Conservation (phyloP, 768 basidiomycete genomes). For the Termitomyces sp. region DNA sequence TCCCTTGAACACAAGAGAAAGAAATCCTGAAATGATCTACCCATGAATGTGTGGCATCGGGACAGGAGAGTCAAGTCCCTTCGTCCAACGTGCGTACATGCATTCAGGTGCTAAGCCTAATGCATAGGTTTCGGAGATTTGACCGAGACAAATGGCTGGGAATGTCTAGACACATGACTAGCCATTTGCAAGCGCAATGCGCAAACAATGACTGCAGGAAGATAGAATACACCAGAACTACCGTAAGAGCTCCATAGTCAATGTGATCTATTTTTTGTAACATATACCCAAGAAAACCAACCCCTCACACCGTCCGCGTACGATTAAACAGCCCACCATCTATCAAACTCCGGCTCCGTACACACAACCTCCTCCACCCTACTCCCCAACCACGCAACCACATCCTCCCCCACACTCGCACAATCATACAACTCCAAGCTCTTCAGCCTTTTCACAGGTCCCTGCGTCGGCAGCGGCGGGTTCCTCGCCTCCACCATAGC, state of each 20-base stretch:
- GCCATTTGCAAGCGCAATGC: not conserved
- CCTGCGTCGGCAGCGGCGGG: conserved; percentile 29
- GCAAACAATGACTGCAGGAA: not conserved
- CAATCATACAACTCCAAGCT: conserved; percentile 65
- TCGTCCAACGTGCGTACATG: too few relatives aligned
- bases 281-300: not conserved
- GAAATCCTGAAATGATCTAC: too few relatives aligned
- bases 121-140: too few relatives aligned
- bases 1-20: too few relatives aligned
- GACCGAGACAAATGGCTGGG: too few relatives aligned
- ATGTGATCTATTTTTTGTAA: not conserved
- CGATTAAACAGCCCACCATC: conserved; percentile 16
- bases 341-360: conserved; percentile 50
- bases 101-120: too few relatives aligned
- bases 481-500: conserved; percentile 70
- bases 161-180: too few relatives aligned
- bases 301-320: not conserved
- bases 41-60: too few relatives aligned
- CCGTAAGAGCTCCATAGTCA: not conserved
- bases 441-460: conserved; percentile 41
- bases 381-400: conserved; percentile 59
- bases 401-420: conserved; percentile 58
- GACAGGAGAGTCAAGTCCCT: too few relatives aligned
- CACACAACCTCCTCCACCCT: conserved; percentile 59
- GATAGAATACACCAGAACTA: not conserved